Evolutionary conservation across 768 basidiomycete species (phyloP).

Genomic region (Suillus alpinus): DNA sequence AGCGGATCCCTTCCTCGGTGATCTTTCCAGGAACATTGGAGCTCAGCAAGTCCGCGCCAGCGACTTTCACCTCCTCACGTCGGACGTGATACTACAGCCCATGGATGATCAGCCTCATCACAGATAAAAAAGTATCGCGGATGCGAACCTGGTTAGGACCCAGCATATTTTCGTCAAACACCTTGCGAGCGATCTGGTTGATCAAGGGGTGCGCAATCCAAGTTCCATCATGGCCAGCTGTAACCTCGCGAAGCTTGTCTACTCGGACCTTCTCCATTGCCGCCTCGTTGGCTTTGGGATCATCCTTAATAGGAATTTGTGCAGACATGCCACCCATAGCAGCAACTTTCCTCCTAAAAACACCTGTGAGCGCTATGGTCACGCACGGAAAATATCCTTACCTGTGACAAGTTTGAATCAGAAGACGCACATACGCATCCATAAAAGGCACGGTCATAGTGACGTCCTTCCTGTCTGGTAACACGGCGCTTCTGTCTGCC

Average conservation of each 20-base stretch:
- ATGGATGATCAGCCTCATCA: neutral
- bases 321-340: conserved; percentile 99
- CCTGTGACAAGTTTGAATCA: conserved; percentile 99
- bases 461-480: conserved; percentile 95
- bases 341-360: conserved; percentile 85
- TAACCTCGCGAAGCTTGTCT: conserved; percentile 96
- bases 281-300: conserved; percentile 83
- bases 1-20: conserved; percentile 82
- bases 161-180: conserved; percentile 94
- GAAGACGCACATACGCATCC: conserved; percentile 92
- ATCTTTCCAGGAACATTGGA: conserved; percentile 82
- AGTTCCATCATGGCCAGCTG: conserved; percentile 93
- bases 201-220: conserved; percentile 99
- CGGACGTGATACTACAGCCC: conserved; percentile 78
- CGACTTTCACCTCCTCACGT: conserved; percentile 86
- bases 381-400: conserved; percentile 25
- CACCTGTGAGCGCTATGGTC: conserved; percentile 6
- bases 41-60: conserved; percentile 83
- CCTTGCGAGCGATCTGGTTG: conserved; percentile 81
- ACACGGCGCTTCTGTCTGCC: conserved; percentile 80
- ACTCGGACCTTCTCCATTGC: conserved; percentile 96
- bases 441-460: conserved; percentile 99
- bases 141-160: conserved; percentile 86
- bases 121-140: neutral
- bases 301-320: conserved; percentile 98